Base-by-base conservation (phyloP, 1,139 yeast genomes). In the Entelexis sorbosivorans region DNA sequence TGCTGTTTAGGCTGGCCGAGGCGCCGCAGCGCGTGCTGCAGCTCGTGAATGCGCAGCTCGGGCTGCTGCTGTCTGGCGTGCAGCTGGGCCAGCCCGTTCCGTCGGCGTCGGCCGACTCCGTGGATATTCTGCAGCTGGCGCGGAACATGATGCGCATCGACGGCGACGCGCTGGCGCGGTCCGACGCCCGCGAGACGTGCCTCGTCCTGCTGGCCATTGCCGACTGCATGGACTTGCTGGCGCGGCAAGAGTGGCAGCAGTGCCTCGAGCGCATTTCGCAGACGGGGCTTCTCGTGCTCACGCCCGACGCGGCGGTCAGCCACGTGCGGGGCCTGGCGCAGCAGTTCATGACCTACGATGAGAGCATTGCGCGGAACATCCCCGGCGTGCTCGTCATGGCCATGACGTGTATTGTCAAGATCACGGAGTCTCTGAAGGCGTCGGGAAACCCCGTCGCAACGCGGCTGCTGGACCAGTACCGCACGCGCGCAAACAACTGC, bases 21-120 rank as follows among this genome's bases (percentile, higher is more conserved):
- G 95, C 89, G 61, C 84, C 82, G 65, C 85, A 85, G 63, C 81
- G 86, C 29, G 97, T 87, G n/a, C 77, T 89, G 14, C 67, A 76
- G 0, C 76, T 87, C 55, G 78, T 89, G 56, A 89, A 87, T 68
- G 78, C 79, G 61, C 69, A 87, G 32, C 71, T 91, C 48, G 88
- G 96, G 40, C 96, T 89, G 62, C 74, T 82, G 24, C 72, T 91
- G 49, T 75, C 87, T 38, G 76, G 83, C 46, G 77, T 84, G 2
- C 95, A 85, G 58, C 72, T 87, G 57, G 84, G 80, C 56, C 77
- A 77, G 61, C 77, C 87, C 8, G 72, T 84, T 14, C 26, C 52
- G 10, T 28, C 53, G 14, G 47, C 52, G 46, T 56, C 66, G 13
- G 57, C 67, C 2, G 66, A 69, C 8, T 60, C 67, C 7, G 68